Evolutionary conservation across 495 filamentous ascomycete species (phyloP), one percentile per base, ranked within the genome.

Genomic region (Sporormia fimetaria): DNA sequence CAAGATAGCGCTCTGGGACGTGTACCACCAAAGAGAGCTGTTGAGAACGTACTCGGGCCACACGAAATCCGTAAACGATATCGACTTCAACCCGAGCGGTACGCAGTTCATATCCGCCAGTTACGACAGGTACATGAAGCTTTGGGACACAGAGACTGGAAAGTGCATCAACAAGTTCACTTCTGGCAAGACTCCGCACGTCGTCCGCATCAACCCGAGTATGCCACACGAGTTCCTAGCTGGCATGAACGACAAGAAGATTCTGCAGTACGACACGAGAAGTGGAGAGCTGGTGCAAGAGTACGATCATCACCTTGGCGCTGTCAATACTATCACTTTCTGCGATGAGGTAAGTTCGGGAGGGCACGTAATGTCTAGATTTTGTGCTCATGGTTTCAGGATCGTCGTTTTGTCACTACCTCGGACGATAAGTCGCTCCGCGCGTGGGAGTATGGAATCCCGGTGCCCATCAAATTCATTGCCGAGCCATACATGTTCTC

Each of bases 121-220:
- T 31, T 95, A 87, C 60, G 90, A 99, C 57, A 77, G 87, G 33
- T 77, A 83, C 61, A 94, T 96, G 62, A 94, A 95, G 64, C 70
- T 96, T 35, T 99, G 90, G 90, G 90, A 96, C 59, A 94, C 87
- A 7, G 90, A 99, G 63, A 93, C 87, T 18, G 90, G 90, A 6
- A 68, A 76, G 51, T 95, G 87, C 55, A 53, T 92, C 30, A 77
- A 76, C 42, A 80, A 83, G 34, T 96, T 92, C 67, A 83, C 78
- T 16, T 86, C 82, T 5, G 86, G 87, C 59, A 92, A 90, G 65
- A 94, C 87, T 3, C 88, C 90, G 3, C 90, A 99, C 56, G 88
- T 94, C 42, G 70, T 96, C 54, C 78, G 79, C 47, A 94, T 95
- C 75, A 88, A 95, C 63, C 88, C 88, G 0, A 67, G 73, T 34